A percentile compares a stretch with the other conserved stretches of the same genome.
These are phyloP conservation scores for Debaryomyces singareniensis DNA, from an alignment of 1,139 yeast species.

Conservation along the genomic window DNA sequence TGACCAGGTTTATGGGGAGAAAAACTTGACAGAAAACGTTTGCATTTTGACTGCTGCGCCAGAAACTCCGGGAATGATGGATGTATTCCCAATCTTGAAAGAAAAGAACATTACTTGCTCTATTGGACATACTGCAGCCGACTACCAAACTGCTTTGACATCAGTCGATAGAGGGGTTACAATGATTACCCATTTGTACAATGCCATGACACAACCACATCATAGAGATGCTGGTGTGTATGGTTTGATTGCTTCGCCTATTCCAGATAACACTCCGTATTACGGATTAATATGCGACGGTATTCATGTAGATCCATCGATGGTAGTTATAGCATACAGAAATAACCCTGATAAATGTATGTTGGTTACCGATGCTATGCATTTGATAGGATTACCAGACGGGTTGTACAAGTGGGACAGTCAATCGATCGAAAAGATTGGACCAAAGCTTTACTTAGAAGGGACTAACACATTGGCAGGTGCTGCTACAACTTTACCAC, in stretches of 20 bases:
- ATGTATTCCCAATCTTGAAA: slow-evolving; percentile 36
- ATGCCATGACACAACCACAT: slow-evolving; percentile 66
- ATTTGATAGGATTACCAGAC: slow-evolving; percentile 45
- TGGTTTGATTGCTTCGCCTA: slow-evolving; percentile 45
- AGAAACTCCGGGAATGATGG: slow-evolving; percentile 50
- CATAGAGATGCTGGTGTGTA: slow-evolving; percentile 57
- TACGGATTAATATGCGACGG: slow-evolving; percentile 60
- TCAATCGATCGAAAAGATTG: slow-evolving; percentile 45
- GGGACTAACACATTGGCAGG: slow-evolving; percentile 62
- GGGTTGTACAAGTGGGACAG: slow-evolving; percentile 47
- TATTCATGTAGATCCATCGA: slow-evolving; percentile 56
- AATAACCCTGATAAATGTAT: slow-evolving; percentile 52
- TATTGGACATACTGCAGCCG: slow-evolving; percentile 53
- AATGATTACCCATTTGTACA: slow-evolving; percentile 59
- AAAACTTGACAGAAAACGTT: slow-evolving; percentile 35
- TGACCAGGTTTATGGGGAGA: slow-evolving; percentile 39
- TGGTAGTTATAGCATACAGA: slow-evolving; percentile 48
- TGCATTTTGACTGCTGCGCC: slow-evolving; percentile 59
- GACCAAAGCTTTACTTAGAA: slow-evolving; percentile 41
- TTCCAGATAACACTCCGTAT: slow-evolving; percentile 33
- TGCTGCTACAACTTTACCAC: slow-evolving; percentile 52
- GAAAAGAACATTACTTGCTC: slow-evolving; percentile 37
- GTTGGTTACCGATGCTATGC: slow-evolving; percentile 61
- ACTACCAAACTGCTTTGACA: slow-evolving; percentile 40
- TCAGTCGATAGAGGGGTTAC: slow-evolving; percentile 51